Conservation (phyloP, 1,284 basidiomycete genomes). For the Moesziomyces sp. region DNA sequence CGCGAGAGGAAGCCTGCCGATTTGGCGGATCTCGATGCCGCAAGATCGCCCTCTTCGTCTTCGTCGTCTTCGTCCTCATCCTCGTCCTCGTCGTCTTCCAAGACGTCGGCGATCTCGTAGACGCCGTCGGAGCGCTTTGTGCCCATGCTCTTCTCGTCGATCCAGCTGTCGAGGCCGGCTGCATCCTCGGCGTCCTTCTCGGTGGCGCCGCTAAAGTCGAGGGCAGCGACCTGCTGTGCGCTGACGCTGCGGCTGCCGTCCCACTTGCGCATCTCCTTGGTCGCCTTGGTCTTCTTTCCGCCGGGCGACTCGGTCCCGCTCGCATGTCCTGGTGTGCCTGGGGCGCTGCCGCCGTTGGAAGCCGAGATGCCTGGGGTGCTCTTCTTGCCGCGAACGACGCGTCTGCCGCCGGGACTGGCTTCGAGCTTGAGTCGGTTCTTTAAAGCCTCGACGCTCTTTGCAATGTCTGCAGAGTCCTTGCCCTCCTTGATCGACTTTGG, state of each 20-base stretch:
- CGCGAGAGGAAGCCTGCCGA: constrained; percentile 73
- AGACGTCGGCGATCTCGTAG: constrained; percentile 93
- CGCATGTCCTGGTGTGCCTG: constrained; percentile 52
- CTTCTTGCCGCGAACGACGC: constrained; percentile 70
- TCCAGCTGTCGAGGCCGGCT: constrained; percentile 67
- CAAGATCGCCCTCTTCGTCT: constrained; percentile 71
- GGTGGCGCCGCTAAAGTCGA: constrained; percentile 80
- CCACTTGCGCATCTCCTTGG: constrained; percentile 91
- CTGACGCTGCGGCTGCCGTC: constrained; percentile 78
- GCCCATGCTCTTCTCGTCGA: constrained; percentile 80
- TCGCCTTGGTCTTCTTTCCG: constrained; percentile 72
- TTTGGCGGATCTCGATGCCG: constrained; percentile 21
- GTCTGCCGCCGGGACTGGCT: constrained; percentile 73
- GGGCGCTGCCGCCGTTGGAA: constrained; percentile 71
- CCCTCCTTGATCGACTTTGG: constrained; percentile 60
- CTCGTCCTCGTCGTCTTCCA: constrained; percentile 36
- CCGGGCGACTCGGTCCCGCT: constrained; percentile 44
- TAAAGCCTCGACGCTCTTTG: constrained; percentile 88
- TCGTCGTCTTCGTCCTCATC: constrained; percentile 72
- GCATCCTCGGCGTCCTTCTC: constrained; percentile 70
- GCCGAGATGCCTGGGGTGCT: constrained; percentile 64
- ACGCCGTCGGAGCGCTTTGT: constrained; percentile 82
- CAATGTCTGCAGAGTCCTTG: constrained; percentile 87
- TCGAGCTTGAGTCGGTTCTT: constrained; percentile 77
- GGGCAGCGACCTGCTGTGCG: constrained; percentile 84